Conservation (phyloP, 108 stramenopile species). For the Stephanodiscus triporus region DNA sequence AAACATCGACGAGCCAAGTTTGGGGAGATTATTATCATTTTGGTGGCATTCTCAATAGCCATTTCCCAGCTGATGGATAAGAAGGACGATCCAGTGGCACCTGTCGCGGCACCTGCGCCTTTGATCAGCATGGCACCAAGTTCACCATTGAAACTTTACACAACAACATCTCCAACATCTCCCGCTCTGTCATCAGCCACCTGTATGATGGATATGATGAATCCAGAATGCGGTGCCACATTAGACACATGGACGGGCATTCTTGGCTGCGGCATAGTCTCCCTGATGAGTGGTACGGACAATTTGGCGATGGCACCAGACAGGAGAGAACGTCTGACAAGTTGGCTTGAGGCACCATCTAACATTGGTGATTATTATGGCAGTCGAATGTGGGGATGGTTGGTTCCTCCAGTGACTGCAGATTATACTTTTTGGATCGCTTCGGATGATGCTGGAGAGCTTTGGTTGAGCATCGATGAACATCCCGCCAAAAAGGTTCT, state of each 20-base stretch:
- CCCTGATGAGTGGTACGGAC: slow-evolving; percentile 10
- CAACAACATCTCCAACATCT: background rate
- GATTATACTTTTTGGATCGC: slow-evolving; percentile 20
- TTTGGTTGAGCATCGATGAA: slow-evolving; percentile 17
- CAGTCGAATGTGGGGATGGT: slow-evolving; percentile 19
- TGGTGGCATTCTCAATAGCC: background rate
- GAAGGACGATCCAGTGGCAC: background rate
- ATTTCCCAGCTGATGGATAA: background rate
- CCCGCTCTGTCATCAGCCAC: background rate
- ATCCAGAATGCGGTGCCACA: slow-evolving; percentile 1
- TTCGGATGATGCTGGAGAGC: slow-evolving; percentile 24
- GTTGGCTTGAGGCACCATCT: slow-evolving; percentile 13
- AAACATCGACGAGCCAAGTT: background rate
- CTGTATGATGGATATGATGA: background rate
- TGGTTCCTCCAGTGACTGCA: slow-evolving; percentile 19
- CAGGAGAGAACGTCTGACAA: background rate
- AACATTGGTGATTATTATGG: slow-evolving; percentile 18
- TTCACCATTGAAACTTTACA: background rate
- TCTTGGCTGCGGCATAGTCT: slow-evolving; percentile 1
- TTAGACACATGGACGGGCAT: slow-evolving; percentile 16
- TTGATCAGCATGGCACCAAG: background rate
- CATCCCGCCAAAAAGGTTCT: background rate
- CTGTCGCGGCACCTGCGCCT: background rate
- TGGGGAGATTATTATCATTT: background rate
- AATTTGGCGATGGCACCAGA: slow-evolving; percentile 9